A percentile compares a stretch with the other conserved stretches of the same genome.
Conservation (phyloP, 2,329 filamentous ascomycete genomes). For the Onygenales sp. region DNA sequence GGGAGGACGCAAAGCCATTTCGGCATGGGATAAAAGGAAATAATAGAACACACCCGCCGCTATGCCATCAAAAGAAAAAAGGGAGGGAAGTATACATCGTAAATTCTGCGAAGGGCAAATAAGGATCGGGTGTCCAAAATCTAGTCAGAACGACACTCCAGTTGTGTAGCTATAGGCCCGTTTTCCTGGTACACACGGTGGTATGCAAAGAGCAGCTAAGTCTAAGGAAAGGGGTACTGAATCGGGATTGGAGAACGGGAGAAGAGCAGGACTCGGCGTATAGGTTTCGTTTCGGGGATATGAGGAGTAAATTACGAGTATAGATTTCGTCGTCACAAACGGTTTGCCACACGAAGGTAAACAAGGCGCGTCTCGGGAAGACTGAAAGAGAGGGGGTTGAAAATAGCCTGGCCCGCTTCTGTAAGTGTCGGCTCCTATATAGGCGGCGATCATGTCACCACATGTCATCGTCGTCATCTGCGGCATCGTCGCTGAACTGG, state of each 20-base stretch:
- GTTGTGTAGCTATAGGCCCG: background rate
- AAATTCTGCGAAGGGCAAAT: background rate
- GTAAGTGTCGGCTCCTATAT: too few species aligned
- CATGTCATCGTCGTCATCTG: constrained; percentile 40
- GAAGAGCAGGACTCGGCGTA: background rate
- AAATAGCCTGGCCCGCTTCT: too few species aligned
- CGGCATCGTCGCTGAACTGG: constrained; percentile 31
- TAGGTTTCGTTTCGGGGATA: background rate
- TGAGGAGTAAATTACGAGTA: background rate
- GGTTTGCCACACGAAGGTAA: background rate
- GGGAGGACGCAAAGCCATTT: background rate
- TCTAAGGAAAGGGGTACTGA: background rate
- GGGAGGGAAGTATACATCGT: background rate
- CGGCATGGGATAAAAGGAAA: background rate
- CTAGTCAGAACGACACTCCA: background rate
- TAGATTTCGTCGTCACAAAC: background rate
- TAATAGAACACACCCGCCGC: constrained; percentile 8
- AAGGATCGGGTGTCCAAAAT: background rate
- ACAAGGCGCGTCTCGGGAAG: background rate
- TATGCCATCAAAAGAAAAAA: constrained; percentile 9
- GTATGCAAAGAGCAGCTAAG: background rate
- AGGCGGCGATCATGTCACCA: constrained; percentile 27
- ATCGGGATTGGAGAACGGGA: background rate
- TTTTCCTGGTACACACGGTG: background rate
- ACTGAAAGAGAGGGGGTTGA: too few species aligned